These are phyloP conservation scores for Stephanocyclus meneghinianus DNA, from an alignment of 352 stramenopile genomes.

Conservation along the genomic window DNA sequence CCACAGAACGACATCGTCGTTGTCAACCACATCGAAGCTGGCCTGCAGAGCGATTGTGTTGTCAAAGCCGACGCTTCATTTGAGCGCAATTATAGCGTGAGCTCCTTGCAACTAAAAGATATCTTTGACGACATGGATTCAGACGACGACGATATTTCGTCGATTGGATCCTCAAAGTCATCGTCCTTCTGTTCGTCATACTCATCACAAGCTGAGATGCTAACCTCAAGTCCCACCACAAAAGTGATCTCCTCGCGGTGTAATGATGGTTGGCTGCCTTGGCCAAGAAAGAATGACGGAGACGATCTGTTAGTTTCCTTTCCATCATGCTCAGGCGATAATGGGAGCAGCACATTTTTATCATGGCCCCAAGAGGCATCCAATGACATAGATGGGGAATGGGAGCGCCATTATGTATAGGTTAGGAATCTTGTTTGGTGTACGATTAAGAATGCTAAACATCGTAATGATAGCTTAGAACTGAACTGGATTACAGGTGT, in stretches of 20 bases:
- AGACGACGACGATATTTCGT: background rate
- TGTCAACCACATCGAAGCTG: background rate
- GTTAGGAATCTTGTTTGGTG: background rate
- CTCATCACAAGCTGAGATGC: background rate
- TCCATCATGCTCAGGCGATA: background rate
- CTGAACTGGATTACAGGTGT: no score
- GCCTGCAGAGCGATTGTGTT: background rate
- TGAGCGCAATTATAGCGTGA: background rate
- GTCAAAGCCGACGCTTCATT: background rate
- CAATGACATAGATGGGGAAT: background rate
- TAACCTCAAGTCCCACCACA: background rate
- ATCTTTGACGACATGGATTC: background rate
- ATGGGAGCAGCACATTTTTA: background rate
- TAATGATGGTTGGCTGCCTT: background rate
- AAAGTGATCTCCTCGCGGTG: background rate
- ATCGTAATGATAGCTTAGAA: background rate
- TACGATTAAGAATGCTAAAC: background rate
- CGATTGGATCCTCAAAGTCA: background rate
- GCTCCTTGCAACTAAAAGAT: background rate
- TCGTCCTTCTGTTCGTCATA: background rate
- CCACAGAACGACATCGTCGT: background rate
- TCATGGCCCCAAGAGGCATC: background rate
- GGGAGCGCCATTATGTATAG: background rate
- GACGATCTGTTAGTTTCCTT: background rate
- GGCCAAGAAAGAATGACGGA: background rate